Base-by-base conservation (phyloP, 257 asterid genomes). In the Galeopsis tetrahit region DNA sequence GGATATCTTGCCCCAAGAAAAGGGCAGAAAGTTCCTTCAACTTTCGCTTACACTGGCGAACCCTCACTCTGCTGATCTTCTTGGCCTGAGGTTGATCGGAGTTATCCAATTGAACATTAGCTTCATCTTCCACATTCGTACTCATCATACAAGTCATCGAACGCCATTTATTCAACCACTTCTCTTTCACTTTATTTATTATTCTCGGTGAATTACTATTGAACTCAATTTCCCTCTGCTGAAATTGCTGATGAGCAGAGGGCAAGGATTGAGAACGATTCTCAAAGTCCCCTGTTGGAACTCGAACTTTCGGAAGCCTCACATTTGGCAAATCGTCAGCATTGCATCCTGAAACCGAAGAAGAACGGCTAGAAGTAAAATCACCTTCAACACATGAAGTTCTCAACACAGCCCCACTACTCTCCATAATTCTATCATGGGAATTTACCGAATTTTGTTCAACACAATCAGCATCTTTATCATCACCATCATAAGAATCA, bases 11-110 rank as follows among this genome's bases (percentile, higher is more conserved):
- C 51, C 89, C 96, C 13, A 65, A 76, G 82, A 86, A 91, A 51
- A 93, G 88, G 46, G 90, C 98, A 10, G 98, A 91, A 55, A 93
- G 83, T 73, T 93, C 96, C 86, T 91, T 93, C 73, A 77, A 66
- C 63, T 70, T 84, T 81, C 81, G 89, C 74, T 74, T 70, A 62
- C 72, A 66, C 31, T 85, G 87, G 39, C 86, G 86, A 74, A 91
- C 97, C 70, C 75, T 85, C 31, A 93, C 89, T 61, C 92, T 88
- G 42, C 71, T 84, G 42, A 74, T 76, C 79, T 69, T 85, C 46
- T 76, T 63, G 61, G 81, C 78, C 35, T 35, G 85, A 66, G 69
- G 56, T 48, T 42, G 80, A 53, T 43, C 62, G 10, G 66, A 69
- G 51, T 69, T 56, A 52, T 75, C 63, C 3, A 35, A 57, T 14